Conservation (phyloP, 148 eudicot species). For the Drosera capensis region DNA sequence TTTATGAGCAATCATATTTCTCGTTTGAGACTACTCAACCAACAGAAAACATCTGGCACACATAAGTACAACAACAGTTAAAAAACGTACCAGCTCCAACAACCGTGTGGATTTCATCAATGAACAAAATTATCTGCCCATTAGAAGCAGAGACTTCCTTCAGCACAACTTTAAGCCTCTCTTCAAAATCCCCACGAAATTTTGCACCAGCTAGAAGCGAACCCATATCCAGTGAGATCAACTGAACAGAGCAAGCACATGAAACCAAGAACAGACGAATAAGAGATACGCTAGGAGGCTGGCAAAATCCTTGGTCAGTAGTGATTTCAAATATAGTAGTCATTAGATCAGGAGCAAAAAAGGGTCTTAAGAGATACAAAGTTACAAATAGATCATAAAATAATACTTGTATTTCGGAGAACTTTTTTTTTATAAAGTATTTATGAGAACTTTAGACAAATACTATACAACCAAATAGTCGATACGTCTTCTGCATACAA, state of each 20-base stretch:
- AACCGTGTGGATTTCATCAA: constrained; percentile 95
- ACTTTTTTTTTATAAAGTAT: too few relatives aligned
- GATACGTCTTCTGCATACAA: not conserved
- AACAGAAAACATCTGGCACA: not conserved
- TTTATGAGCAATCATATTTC: not conserved
- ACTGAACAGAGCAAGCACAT: constrained; percentile 20
- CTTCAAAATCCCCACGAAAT: constrained; percentile 94
- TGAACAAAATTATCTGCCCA: constrained; percentile 85
- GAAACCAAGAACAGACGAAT: not conserved
- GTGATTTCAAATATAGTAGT: too few relatives aligned
- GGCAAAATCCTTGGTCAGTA: too few relatives aligned
- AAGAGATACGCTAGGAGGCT: not conserved
- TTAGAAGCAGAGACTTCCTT: constrained; percentile 93
- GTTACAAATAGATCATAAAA: too few relatives aligned
- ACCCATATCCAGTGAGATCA: constrained; percentile 97
- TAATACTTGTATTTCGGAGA: too few relatives aligned
- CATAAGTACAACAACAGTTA: not conserved
- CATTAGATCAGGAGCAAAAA: not conserved
- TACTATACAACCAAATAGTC: too few relatives aligned
- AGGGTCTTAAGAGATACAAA: too few relatives aligned
- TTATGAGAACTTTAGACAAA: too few relatives aligned
- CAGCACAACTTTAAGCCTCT: constrained; percentile 89
- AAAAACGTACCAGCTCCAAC: constrained; percentile 82
- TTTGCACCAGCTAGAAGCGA: constrained; percentile 96
- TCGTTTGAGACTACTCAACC: not conserved